Percentiles rank a stretch among this genome's conserved stretches.
Conservation (phyloP, 2,329 filamentous ascomycete genomes). For the Lachnellula occidentalis region DNA sequence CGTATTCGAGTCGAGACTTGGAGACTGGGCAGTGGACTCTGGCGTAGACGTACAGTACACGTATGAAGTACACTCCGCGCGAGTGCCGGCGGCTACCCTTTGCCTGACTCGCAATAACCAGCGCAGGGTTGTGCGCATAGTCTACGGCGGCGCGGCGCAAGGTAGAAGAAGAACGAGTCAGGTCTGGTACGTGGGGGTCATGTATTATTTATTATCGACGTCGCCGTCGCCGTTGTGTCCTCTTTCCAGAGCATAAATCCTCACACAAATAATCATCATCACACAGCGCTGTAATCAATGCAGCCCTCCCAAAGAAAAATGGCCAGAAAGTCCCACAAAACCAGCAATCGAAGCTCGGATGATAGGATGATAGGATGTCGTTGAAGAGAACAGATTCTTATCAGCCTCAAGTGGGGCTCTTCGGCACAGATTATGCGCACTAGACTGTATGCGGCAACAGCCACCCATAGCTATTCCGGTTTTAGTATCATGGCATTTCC, state of each 20-base stretch:
- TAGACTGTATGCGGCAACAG: too few species aligned
- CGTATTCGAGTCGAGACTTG: neutral
- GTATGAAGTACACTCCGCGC: too few species aligned
- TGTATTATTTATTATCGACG: too few species aligned
- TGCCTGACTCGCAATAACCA: too few species aligned
- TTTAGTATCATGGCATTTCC: neutral
- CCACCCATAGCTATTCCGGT: neutral
- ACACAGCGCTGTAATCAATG: neutral
- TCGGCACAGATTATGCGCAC: neutral
- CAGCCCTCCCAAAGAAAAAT: too few species aligned
- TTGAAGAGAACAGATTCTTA: neutral
- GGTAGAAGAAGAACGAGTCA: neutral
- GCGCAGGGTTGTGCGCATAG: too few species aligned
- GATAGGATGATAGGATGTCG: neutral
- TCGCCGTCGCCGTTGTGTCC: neutral
- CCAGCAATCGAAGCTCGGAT: neutral
- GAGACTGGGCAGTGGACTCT: too few species aligned
- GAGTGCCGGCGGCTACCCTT: too few species aligned
- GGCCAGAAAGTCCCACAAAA: too few species aligned
- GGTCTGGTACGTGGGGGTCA: neutral
- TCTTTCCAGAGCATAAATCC: too few species aligned
- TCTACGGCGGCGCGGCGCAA: neutral
- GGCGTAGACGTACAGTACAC: neutral
- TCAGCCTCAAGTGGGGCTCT: neutral
- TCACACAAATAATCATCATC: neutral